A percentile compares a stretch with the other conserved stretches of the same genome.
Conservation (phyloP, 768 basidiomycete species). For the Amanita subjunquillea region DNA sequence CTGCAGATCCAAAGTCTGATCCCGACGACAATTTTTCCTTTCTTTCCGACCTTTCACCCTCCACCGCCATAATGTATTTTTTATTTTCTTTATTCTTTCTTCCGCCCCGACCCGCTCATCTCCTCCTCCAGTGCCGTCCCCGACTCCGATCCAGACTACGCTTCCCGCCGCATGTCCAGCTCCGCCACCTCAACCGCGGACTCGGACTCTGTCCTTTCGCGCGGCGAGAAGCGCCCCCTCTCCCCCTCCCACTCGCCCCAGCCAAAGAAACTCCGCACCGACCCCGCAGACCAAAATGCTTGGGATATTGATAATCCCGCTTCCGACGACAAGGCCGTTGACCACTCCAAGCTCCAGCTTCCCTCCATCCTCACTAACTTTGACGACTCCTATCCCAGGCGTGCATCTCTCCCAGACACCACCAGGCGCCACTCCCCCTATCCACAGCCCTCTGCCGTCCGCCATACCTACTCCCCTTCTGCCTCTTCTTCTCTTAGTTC, state of each 20-base stretch:
- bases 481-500: conserved; percentile 32
- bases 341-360: conserved; percentile 51
- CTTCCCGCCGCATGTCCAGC: conserved; percentile 66
- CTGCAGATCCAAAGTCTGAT: conserved; percentile 29
- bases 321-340: conserved; percentile 30
- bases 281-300: conserved; percentile 17
- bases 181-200: conserved; percentile 62
- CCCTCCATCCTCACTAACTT: conserved; percentile 68
- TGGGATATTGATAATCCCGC: conserved; percentile 26
- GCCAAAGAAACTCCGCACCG: conserved; percentile 37
- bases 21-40: conserved; percentile 25
- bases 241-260: conserved; percentile 48
- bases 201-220: conserved; percentile 52
- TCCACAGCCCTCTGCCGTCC: conserved; percentile 32
- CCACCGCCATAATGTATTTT: conserved; percentile 34
- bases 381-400: conserved; percentile 50
- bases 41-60: conserved; percentile 37
- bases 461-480: conserved; percentile 36
- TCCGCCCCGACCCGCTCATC: conserved; percentile 7
- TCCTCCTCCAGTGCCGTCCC: conserved; percentile 12
- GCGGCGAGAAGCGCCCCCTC: conserved; percentile 48
- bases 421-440: conserved; percentile 48
- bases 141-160: conserved; percentile 46
- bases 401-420: conserved; percentile 52
- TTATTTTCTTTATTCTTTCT: conserved; percentile 8